Evolutionary conservation across 106 monocot genomes (phyloP), one percentile per base, ranked within the genome.

Genomic region (Iris macrosiphon): DNA sequence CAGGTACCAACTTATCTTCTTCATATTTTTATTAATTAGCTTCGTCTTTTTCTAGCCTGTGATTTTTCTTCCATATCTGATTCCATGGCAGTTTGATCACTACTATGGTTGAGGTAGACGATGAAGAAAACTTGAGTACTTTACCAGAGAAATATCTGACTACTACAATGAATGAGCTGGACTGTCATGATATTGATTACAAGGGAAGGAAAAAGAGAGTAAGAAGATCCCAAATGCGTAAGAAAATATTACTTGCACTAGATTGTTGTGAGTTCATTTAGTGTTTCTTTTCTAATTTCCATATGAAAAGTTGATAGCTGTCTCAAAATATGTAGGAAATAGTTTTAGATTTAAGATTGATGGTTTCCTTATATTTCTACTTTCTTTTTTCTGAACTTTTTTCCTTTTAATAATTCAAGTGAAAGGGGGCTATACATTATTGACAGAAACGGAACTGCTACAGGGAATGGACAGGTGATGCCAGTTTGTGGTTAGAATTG

Each of bases 201-300:
- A 22, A 18, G 27, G 75, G 75, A 39, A 74, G 51, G 68, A 80
- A 87, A 67, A 72, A 41, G 61, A 73, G 66, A 76, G 50, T 65
- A 51, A 67, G 66, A 71, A 79, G 69, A 59, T 44, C 53, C 31
- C 59, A 65, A 72, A 71, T 71, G 55, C 28, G 71, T 74, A 76
- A 74, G 64, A 54, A 61, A 64, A 52, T 25, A 52, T 26, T 52
- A 72, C 23, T 20, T 7, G n/a, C 15, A 13, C 8, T 15, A 43
- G 61, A 31, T 8, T 25, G 20, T 17, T 46, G 61, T 66, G 46
- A 2, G 12, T n/a, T 20, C 5, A 22, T 43, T 16, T 65, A 6
- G 30, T 0, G 4, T 40, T 43, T 42, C 14, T 24, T 10, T 12
- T 6, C 18, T 39, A 16, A 4, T 9, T 27, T 0, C n/a, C 29